phyloP scores from a whole-genome alignment of 192 early-diverging fungal genomes.

The Gryganskiella cystojenkinii region DNA sequence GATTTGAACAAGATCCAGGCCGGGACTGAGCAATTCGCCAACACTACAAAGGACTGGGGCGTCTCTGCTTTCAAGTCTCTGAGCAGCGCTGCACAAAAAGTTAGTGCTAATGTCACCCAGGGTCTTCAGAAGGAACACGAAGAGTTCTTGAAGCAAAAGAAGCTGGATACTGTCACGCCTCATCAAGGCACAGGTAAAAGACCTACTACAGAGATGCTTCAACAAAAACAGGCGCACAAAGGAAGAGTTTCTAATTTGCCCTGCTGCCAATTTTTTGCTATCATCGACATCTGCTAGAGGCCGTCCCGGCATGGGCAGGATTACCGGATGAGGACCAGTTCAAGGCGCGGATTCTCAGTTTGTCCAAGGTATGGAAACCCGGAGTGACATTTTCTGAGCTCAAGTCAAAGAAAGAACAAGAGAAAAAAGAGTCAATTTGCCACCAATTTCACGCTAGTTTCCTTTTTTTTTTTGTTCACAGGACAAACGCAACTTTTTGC shows the following conservation, averaged over 20 bases:
- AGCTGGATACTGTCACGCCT: conserved; percentile 45
- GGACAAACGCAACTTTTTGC: conserved; percentile 72
- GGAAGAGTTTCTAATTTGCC: not conserved
- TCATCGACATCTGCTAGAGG: conserved; percentile 36
- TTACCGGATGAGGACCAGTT: conserved; percentile 62
- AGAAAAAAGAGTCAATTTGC: too few relatives aligned
- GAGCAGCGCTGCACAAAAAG: conserved; percentile 39
- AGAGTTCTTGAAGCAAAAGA: conserved; percentile 61
- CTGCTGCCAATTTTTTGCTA: not conserved
- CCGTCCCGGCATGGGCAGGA: conserved; percentile 63
- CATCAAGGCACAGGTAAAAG: conserved; percentile 51
- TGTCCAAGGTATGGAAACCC: conserved; percentile 64
- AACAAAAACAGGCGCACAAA: not conserved
- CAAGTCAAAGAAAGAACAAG: too few relatives aligned
- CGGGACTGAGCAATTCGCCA: conserved; percentile 43
- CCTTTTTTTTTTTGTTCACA: conserved; percentile 27
- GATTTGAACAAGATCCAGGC: conserved; percentile 38
- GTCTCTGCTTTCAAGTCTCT: conserved; percentile 42
- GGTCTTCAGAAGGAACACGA: conserved; percentile 58
- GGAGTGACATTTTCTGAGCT: too few relatives aligned
- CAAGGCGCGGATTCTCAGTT: conserved; percentile 57
- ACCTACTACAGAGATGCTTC: not conserved
- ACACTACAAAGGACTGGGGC: conserved; percentile 48
- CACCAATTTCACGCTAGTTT: not conserved
- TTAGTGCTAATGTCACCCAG: conserved; percentile 49